phyloP scores from a whole-genome alignment of 2,329 filamentous ascomycete genomes.

The Monilinia fructicola region DNA sequence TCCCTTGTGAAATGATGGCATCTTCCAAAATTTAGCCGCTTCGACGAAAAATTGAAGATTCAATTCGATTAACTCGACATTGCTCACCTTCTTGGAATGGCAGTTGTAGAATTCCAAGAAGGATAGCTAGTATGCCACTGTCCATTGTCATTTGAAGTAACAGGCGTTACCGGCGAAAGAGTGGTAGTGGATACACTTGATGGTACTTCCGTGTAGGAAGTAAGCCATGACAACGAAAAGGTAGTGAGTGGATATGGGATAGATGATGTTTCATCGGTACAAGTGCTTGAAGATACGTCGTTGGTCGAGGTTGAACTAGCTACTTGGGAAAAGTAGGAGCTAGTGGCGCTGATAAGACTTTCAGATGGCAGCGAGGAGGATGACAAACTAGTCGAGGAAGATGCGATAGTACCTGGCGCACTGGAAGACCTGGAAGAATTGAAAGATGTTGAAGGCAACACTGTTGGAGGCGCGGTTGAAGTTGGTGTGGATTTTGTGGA shows the following conservation, averaged over 20 bases:
- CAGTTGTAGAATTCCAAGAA: constrained; percentile 32
- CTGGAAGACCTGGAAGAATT: background rate
- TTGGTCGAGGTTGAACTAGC: background rate
- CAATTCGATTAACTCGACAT: background rate
- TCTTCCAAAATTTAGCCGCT: background rate
- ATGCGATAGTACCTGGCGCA: background rate
- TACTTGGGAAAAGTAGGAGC: background rate
- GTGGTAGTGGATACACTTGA: constrained; percentile 16
- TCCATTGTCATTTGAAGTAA: constrained; percentile 35
- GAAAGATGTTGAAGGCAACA: background rate
- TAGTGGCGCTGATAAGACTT: background rate
- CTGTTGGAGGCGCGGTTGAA: constrained; percentile 7
- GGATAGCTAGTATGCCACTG: constrained; percentile 40
- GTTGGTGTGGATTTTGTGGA: constrained; percentile 3
- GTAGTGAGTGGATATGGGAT: constrained; percentile 16
- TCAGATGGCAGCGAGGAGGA: background rate
- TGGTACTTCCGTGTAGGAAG: constrained; percentile 20
- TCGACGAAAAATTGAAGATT: background rate
- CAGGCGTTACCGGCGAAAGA: constrained; percentile 21
- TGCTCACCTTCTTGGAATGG: constrained; percentile 1
- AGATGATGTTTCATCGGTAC: constrained; percentile 15
- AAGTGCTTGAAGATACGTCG: constrained; percentile 2
- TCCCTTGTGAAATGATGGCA: background rate
- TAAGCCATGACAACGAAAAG: background rate
- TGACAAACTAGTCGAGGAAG: background rate